Percentiles rank a stretch among this genome's conserved stretches.
Conservation (phyloP, 2,329 filamentous ascomycete genomes). For the Beauveria australis region DNA sequence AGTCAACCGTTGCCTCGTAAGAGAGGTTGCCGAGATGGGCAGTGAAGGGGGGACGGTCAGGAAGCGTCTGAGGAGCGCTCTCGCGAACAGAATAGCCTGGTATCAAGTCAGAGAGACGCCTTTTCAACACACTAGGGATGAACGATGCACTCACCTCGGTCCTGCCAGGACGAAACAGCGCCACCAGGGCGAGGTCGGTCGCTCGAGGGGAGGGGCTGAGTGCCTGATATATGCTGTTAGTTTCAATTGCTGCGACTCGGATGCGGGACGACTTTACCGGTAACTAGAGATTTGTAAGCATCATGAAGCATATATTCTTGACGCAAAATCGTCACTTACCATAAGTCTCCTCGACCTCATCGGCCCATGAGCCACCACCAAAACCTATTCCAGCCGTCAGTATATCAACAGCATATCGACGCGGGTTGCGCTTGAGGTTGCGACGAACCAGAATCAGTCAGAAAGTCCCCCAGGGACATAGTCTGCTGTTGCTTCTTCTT, state of each 20-base stretch:
- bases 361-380: slow-evolving; percentile 81
- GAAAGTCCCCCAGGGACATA: slow-evolving; percentile 95
- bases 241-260: not conserved
- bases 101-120: slow-evolving; percentile 15
- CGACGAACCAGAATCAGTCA: slow-evolving; percentile 78
- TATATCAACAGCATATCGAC: slow-evolving; percentile 17
- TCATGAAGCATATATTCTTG: not conserved
- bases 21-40: slow-evolving; percentile 95
- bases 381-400: slow-evolving; percentile 31
- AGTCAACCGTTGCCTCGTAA: slow-evolving; percentile 80
- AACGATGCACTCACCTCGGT: slow-evolving; percentile 30
- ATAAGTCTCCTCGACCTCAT: slow-evolving; percentile 91
- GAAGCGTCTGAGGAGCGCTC: slow-evolving; percentile 63
- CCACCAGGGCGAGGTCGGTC: slow-evolving; percentile 34
- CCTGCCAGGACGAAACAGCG: slow-evolving; percentile 32
- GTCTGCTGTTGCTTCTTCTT: slow-evolving; percentile 91
- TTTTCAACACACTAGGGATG: not conserved
- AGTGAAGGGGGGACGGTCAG: slow-evolving; percentile 87
- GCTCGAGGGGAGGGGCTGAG: slow-evolving; percentile 46
- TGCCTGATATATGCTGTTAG: slow-evolving; percentile 31
- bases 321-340: slow-evolving; percentile 36
- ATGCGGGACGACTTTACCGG: slow-evolving; percentile 23
- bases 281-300: slow-evolving; percentile 25
- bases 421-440: slow-evolving; percentile 6
- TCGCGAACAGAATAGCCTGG: slow-evolving; percentile 59